These are phyloP conservation scores for Solanum lycopersicoides DNA, from an alignment of 257 asterid species.

Conservation along the genomic window DNA sequence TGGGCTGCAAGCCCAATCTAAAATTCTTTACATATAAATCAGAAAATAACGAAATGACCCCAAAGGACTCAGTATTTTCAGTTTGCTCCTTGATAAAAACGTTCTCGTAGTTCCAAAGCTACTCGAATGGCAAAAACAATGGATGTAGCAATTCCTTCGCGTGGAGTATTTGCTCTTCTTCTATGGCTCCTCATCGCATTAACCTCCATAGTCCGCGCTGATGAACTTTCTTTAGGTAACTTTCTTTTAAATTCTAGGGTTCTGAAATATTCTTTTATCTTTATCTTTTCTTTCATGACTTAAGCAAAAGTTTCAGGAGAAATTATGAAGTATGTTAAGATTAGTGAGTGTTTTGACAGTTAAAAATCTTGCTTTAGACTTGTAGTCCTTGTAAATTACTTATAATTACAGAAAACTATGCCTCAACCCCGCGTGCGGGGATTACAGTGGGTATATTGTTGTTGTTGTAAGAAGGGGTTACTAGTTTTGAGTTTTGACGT, in stretches of 20 bases:
- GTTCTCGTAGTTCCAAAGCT: background rate
- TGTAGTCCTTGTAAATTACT: background rate
- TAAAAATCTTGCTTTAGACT: background rate
- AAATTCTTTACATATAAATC: background rate
- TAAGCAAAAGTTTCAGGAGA: background rate
- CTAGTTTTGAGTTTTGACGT: background rate
- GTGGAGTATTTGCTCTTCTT: conserved; percentile 4
- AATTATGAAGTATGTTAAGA: background rate
- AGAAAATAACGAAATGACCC: background rate
- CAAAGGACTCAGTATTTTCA: background rate
- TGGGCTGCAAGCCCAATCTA: background rate
- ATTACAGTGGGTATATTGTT: background rate
- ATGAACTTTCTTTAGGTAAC: conserved; percentile 48
- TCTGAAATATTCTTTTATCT: background rate
- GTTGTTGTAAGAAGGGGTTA: background rate
- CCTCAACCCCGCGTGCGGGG: background rate
- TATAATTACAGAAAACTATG: background rate
- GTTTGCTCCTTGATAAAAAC: background rate
- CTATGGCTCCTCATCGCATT: conserved; percentile 19
- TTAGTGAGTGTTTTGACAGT: background rate
- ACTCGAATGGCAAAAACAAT: conserved; percentile 7
- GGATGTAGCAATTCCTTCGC: conserved; percentile 19
- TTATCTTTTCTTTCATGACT: background rate
- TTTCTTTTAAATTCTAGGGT: conserved; percentile 11
- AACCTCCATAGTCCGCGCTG: conserved; percentile 10